A percentile compares a stretch with the other conserved stretches of the same genome.
Evolutionary conservation across 805 yeast species (phyloP).

Genomic region (Yarrowia porcina): DNA sequence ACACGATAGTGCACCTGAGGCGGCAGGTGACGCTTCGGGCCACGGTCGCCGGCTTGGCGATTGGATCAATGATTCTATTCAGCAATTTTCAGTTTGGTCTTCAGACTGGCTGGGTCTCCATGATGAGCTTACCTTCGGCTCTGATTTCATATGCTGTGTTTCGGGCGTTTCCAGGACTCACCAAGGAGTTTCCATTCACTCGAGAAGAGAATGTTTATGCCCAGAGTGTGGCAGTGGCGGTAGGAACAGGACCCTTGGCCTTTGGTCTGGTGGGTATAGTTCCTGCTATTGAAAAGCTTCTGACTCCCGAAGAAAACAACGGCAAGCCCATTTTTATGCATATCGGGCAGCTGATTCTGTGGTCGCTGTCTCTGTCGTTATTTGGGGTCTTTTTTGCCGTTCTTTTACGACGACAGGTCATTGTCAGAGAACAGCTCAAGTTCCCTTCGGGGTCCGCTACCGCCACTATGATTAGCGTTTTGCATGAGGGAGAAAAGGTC

Average conservation of each 20-base stretch:
- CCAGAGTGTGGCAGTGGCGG: constrained; percentile 92
- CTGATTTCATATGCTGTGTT: constrained; percentile 80
- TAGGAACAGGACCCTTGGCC: constrained; percentile 95
- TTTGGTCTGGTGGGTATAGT: constrained; percentile 93
- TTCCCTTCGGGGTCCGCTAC: constrained; percentile 97
- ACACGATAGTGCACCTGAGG: constrained; percentile 16
- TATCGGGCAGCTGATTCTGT: constrained; percentile 57
- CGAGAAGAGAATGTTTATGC: constrained; percentile 94
- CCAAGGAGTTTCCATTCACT: constrained; percentile 48
- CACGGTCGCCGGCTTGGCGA: constrained; percentile 67
- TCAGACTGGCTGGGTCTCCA: constrained; percentile 98
- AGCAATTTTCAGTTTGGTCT: constrained; percentile 95
- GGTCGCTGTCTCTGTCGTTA: constrained; percentile 86
- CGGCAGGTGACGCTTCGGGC: constrained; percentile 61
- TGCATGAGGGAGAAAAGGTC: constrained; percentile 45
- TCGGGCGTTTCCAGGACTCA: constrained; percentile 47
- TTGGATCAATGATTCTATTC: constrained; percentile 83
- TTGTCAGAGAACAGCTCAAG: constrained; percentile 79
- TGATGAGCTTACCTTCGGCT: constrained; percentile 97
- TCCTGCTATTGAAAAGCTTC: constrained; percentile 90
- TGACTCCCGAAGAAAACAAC: constrained; percentile 60
- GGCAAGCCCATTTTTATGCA: constrained; percentile 41
- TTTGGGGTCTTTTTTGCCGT: constrained; percentile 96
- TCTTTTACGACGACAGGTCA: constrained; percentile 80
- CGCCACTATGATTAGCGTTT: constrained; percentile 83